phyloP scores from a whole-genome alignment of 495 filamentous ascomycete species.

The Aspergillus homomorphus region DNA sequence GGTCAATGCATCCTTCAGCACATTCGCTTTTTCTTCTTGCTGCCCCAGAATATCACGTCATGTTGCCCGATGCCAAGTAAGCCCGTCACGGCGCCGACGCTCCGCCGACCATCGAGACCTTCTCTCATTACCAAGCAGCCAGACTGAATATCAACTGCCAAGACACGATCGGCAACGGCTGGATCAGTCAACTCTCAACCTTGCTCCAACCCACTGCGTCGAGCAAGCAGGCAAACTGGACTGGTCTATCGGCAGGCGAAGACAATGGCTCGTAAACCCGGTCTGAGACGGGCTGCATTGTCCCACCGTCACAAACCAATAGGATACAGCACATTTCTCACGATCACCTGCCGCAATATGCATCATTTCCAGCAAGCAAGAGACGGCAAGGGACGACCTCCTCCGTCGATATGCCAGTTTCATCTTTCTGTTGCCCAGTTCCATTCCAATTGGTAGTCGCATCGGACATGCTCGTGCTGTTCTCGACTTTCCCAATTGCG shows the following conservation, averaged over 20 bases:
- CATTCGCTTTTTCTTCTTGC: background rate
- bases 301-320: background rate
- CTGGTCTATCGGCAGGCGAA: background rate
- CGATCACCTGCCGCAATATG: background rate
- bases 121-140: background rate
- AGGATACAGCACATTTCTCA: background rate
- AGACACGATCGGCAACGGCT: background rate
- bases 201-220: background rate
- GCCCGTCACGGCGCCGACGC: background rate
- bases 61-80: background rate
- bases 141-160: background rate
- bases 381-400: background rate
- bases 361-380: background rate
- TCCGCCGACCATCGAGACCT: background rate
- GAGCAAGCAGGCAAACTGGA: no score
- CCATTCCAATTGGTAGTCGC: background rate
- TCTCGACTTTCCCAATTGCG: background rate
- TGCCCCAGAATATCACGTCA: background rate
- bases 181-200: background rate
- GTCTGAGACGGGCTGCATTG: background rate
- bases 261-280: background rate
- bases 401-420: background rate
- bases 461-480: background rate
- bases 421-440: background rate
- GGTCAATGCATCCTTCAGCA: background rate